Evolutionary conservation across 805 yeast species (phyloP).

Genomic region (Saccharomycopsis fermentans): DNA sequence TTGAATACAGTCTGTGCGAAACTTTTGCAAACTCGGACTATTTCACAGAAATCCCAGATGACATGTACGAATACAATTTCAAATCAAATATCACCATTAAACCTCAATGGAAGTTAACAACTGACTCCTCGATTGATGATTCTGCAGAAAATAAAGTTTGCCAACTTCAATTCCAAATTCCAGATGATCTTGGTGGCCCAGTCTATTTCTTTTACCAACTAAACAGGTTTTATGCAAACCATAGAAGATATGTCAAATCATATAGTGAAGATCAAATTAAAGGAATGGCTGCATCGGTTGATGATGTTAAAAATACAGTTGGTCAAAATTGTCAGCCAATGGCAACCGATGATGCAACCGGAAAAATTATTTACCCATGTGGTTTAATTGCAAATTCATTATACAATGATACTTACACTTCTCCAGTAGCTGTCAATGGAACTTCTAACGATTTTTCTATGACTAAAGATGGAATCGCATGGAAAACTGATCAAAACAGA

Average conservation of each 20-base stretch:
- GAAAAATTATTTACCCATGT: conserved; percentile 78
- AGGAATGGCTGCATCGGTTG: conserved; percentile 56
- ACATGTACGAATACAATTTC: conserved; percentile 54
- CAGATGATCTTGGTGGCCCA: conserved; percentile 60
- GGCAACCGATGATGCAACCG: conserved; percentile 34
- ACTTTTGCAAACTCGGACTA: conserved; percentile 34
- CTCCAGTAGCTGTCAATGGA: conserved; percentile 31
- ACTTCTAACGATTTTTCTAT: conserved; percentile 29
- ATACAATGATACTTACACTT: conserved; percentile 77
- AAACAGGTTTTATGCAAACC: conserved; percentile 90
- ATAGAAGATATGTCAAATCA: conserved; percentile 83
- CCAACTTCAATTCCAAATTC: conserved; percentile 59
- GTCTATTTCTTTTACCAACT: conserved; percentile 72
- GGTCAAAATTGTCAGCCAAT: conserved; percentile 57
- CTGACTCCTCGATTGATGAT: conserved; percentile 31
- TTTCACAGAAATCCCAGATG: conserved; percentile 46
- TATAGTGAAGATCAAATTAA: conserved; percentile 71
- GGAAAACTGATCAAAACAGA: conserved; percentile 68
- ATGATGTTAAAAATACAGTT: conserved; percentile 32
- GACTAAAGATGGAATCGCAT: conserved; percentile 56
- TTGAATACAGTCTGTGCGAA: conserved; percentile 70
- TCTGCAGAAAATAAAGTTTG: conserved; percentile 40
- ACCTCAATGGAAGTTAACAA: conserved; percentile 57
- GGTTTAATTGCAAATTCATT: conserved; percentile 89
- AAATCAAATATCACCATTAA: conserved; percentile 30